Percentiles rank a stretch among this genome's conserved stretches.
phyloP scores from a whole-genome alignment of 768 basidiomycete species.

The Gyrodon lividus region DNA sequence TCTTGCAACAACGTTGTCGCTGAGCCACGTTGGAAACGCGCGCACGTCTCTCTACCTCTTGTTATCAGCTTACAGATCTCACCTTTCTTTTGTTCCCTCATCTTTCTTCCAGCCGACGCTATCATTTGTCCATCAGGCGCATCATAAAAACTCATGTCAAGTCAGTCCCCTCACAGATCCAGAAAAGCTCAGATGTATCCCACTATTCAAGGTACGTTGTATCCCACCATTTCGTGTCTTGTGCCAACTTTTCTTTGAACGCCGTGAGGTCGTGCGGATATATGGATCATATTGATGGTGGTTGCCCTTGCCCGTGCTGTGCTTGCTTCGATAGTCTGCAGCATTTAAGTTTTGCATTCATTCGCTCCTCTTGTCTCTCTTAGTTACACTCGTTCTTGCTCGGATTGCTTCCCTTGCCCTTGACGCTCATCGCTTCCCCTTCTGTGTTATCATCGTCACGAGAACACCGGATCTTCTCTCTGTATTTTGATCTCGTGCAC shows the following conservation, averaged over 20 bases:
- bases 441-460: constrained; percentile 1
- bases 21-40: constrained; percentile 68
- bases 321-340: constrained; percentile 23
- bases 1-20: constrained; percentile 40
- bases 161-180: constrained; percentile 57
- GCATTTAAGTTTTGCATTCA: constrained; percentile 36
- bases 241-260: constrained; percentile 14
- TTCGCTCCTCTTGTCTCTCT: neutral
- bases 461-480: constrained; percentile 11
- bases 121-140: constrained; percentile 13
- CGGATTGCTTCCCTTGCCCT: constrained; percentile 3
- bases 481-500: constrained; percentile 1
- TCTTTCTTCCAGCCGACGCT: constrained; percentile 21
- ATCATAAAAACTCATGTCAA: constrained; percentile 47
- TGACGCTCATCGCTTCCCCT: neutral
- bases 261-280: constrained; percentile 1
- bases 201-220: constrained; percentile 46
- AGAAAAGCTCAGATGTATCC: constrained; percentile 52
- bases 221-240: constrained; percentile 22
- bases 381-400: constrained; percentile 4
- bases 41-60: constrained; percentile 30
- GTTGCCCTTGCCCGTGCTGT: constrained; percentile 13
- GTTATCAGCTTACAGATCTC: constrained; percentile 34
- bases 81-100: constrained; percentile 32
- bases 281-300: constrained; percentile 17